Conservation (phyloP, 257 asterid genomes). For the Nemophila menziesii region DNA sequence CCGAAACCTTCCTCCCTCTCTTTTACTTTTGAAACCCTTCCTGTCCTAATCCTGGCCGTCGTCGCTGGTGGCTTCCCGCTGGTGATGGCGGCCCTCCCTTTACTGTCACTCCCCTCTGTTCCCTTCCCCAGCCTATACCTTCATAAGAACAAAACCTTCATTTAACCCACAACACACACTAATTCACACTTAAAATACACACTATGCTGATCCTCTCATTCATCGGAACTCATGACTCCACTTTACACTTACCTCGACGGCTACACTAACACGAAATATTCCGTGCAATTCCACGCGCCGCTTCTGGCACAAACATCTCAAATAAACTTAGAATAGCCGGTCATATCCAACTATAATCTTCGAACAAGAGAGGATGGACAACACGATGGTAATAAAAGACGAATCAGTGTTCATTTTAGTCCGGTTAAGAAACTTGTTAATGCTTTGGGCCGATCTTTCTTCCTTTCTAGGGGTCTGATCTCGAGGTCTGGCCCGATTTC, state of each 20-base stretch:
- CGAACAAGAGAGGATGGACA: slow-evolving; percentile 92
- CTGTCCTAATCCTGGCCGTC: too few relatives aligned
- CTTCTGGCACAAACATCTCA: slow-evolving; percentile 59
- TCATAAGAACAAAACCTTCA: too few relatives aligned
- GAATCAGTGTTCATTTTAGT: slow-evolving; percentile 61
- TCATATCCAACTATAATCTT: slow-evolving; percentile 77
- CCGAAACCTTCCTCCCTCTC: too few relatives aligned
- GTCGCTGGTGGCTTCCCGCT: too few relatives aligned
- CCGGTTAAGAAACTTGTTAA: slow-evolving; percentile 90
- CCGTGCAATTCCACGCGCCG: slow-evolving; percentile 57
- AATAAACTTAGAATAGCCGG: slow-evolving; percentile 62
- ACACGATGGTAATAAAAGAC: slow-evolving; percentile 87
- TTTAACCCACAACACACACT: too few relatives aligned
- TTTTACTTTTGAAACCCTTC: too few relatives aligned
- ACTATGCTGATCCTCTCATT: too few relatives aligned
- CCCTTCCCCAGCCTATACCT: too few relatives aligned
- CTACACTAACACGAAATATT: slow-evolving; percentile 69
- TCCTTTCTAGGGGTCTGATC: slow-evolving; percentile 59
- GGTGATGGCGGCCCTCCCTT: too few relatives aligned
- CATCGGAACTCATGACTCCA: too few relatives aligned
- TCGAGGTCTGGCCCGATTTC: slow-evolving; percentile 56
- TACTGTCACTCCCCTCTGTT: too few relatives aligned
- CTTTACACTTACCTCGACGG: slow-evolving; percentile 44
- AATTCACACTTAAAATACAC: too few relatives aligned
- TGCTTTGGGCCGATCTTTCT: slow-evolving; percentile 55